These are phyloP conservation scores for Amanita inopinata DNA, from an alignment of 768 basidiomycete species.

Conservation along the genomic window DNA sequence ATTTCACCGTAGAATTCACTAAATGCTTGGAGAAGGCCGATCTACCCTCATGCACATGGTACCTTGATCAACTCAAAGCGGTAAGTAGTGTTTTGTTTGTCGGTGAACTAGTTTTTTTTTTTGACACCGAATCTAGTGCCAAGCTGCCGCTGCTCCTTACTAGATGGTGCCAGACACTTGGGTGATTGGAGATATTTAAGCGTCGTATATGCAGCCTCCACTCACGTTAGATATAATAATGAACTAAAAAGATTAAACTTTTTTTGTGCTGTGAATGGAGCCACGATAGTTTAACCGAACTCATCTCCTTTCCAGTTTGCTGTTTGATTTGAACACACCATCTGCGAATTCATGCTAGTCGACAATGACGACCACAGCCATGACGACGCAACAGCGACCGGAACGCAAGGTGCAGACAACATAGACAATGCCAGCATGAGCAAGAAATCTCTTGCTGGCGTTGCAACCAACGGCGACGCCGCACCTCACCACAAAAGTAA, in stretches of 20 bases:
- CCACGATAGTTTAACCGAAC: no score
- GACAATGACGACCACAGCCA: no score
- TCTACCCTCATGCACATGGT: conserved; percentile 73
- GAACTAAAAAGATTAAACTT: no score
- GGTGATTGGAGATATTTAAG: background rate
- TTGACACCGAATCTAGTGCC: conserved; percentile 39
- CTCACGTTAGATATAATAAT: no score
- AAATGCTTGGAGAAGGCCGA: conserved; percentile 78
- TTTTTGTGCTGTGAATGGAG: no score
- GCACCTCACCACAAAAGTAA: conserved; percentile 3
- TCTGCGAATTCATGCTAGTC: no score
- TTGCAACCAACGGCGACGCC: background rate
- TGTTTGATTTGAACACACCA: no score
- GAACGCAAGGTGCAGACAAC: no score
- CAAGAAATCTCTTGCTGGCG: background rate
- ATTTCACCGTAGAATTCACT: conserved; percentile 64
- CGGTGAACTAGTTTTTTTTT: conserved; percentile 3
- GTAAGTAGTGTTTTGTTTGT: conserved; percentile 33
- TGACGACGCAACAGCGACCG: no score
- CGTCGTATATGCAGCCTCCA: no score
- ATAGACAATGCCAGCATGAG: background rate
- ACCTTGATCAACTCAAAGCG: conserved; percentile 81
- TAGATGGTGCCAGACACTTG: background rate
- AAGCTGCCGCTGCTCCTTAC: conserved; percentile 50
- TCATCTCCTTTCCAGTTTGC: no score